phyloP scores from a whole-genome alignment of 2,329 filamentous ascomycete species.

The Mycocentrospora acerina region DNA sequence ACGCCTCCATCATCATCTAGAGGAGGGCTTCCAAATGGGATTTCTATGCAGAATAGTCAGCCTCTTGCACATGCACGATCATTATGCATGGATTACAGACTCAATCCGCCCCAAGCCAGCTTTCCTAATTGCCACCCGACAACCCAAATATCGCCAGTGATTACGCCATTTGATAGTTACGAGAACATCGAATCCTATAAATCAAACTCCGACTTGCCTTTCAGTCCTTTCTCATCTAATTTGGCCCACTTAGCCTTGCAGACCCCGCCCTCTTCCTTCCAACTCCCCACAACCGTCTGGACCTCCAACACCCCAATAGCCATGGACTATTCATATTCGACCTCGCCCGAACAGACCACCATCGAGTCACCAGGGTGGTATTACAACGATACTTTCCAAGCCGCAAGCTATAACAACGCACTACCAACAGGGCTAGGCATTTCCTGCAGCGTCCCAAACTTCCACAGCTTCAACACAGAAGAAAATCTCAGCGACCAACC shows the following conservation, averaged over 20 bases:
- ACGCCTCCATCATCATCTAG: conserved; percentile 33
- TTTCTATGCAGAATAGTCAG: conserved; percentile 23
- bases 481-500: conserved; percentile 1
- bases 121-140: conserved; percentile 38
- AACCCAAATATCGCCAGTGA: conserved; percentile 34
- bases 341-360: conserved; percentile 30
- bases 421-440: conserved; percentile 34
- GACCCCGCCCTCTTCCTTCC: conserved; percentile 38
- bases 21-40: conserved; percentile 22
- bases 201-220: conserved; percentile 21
- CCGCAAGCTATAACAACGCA: conserved; percentile 17
- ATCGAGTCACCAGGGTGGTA: conserved; percentile 34
- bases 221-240: conserved; percentile 17
- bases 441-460: conserved; percentile 28
- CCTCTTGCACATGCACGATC: conserved; percentile 27
- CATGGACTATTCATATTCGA: conserved; percentile 36
- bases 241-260: conserved; percentile 41
- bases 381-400: conserved; percentile 19
- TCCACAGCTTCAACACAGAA: conserved; percentile 12
- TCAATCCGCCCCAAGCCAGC: conserved; percentile 16
- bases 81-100: conserved; percentile 14
- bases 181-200: conserved; percentile 24
- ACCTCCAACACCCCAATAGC: conserved; percentile 25
- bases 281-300: conserved; percentile 34
- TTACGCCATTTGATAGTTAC: conserved; percentile 13